Conservation (phyloP, 257 asterid species). For the Craterostigma plantagineum region DNA sequence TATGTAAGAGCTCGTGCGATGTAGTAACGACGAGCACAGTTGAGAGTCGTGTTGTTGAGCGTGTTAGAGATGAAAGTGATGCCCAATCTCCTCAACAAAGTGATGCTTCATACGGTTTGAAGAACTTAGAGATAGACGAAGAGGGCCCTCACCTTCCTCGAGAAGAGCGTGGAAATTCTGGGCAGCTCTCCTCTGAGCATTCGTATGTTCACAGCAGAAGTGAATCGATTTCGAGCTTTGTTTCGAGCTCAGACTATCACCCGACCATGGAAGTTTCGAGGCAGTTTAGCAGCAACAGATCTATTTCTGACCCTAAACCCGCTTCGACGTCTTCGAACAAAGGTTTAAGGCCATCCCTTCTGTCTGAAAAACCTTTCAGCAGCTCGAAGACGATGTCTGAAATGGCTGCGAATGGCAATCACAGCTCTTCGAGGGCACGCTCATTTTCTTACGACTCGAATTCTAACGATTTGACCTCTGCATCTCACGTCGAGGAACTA, state of each 20-base stretch:
- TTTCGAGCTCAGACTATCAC: constrained; percentile 61
- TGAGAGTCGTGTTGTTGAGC: too few species aligned
- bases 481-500: constrained; percentile 51
- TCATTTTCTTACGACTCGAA: constrained; percentile 30
- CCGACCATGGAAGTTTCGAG: constrained; percentile 26
- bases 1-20: constrained; percentile 13
- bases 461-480: constrained; percentile 33
- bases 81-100: too few species aligned
- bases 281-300: constrained; percentile 23
- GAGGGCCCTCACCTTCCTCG: constrained; percentile 16
- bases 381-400: constrained; percentile 30
- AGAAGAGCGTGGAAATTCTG: constrained; percentile 31
- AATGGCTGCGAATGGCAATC: constrained; percentile 28
- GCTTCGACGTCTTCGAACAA: constrained; percentile 14
- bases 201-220: constrained; percentile 84
- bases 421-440: constrained; percentile 19
- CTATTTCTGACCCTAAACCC: constrained; percentile 19
- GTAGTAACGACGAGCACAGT: too few species aligned
- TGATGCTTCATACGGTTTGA: constrained; percentile 8
- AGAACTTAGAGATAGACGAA: constrained; percentile 15
- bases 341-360: constrained; percentile 16
- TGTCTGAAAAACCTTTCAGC: constrained; percentile 19
- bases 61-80: constrained; percentile 5
- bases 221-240: constrained; percentile 72
- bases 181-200: constrained; percentile 46